Percentiles rank a stretch among this genome's conserved stretches.
Evolutionary conservation across 1,284 basidiomycete genomes (phyloP).

Genomic region (Irpex sp.): DNA sequence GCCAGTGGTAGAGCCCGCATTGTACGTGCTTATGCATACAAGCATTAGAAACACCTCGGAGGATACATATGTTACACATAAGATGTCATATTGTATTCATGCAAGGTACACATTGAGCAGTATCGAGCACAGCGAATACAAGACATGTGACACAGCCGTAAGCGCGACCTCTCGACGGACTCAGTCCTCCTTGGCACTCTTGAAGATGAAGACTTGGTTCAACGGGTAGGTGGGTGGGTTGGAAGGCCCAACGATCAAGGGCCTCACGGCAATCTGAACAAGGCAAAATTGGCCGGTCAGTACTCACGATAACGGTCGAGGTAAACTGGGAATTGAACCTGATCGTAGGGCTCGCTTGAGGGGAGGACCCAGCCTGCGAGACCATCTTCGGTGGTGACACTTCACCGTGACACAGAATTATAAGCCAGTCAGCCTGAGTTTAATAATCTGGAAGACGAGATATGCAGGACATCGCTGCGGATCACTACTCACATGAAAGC

Average conservation of each 20-base stretch:
- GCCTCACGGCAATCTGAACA: not conserved
- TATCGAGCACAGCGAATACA: too few species aligned
- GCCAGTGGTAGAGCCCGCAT: too few species aligned
- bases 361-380: not conserved
- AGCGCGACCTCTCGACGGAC: too few species aligned
- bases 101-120: too few species aligned
- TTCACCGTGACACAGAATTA: not conserved
- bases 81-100: too few species aligned
- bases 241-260: not conserved
- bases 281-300: not conserved
- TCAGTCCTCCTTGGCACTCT: not conserved
- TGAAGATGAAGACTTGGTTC: constrained; percentile 3
- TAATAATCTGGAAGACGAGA: not conserved
- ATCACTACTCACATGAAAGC: not conserved
- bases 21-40: too few species aligned
- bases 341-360: not conserved
- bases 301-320: too few species aligned
- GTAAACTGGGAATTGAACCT: not conserved
- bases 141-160: too few species aligned
- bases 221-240: constrained; percentile 1
- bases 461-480: not conserved
- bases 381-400: not conserved
- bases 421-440: not conserved
- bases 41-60: too few species aligned
- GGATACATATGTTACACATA: too few species aligned